These are phyloP conservation scores for Boletus subluridellus DNA, from an alignment of 1,284 basidiomycete species.

Conservation along the genomic window DNA sequence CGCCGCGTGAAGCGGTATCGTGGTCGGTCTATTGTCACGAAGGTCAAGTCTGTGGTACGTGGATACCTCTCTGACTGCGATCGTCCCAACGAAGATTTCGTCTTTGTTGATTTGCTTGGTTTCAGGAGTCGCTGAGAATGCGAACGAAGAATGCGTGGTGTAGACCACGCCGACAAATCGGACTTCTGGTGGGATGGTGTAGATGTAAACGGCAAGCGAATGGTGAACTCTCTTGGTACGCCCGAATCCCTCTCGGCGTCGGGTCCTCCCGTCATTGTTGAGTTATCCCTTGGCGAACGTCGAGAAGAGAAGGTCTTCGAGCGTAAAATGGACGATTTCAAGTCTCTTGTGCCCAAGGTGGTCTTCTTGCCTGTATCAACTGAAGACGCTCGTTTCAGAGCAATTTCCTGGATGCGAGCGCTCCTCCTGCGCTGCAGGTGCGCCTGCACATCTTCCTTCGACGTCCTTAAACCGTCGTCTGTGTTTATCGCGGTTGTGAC, in stretches of 20 bases:
- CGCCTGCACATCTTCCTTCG: neutral
- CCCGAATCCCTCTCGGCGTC: neutral
- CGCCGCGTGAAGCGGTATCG: constrained; percentile 25
- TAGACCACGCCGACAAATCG: constrained; percentile 7
- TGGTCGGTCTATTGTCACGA: constrained; percentile 29
- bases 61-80: constrained; percentile 27
- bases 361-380: neutral
- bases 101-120: neutral
- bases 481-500: neutral
- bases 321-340: constrained; percentile 12
- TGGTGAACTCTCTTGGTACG: constrained; percentile 16
- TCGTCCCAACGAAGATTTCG: constrained; percentile 18
- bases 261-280: neutral
- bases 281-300: neutral
- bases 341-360: neutral
- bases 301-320: constrained; percentile 7
- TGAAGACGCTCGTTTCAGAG: constrained; percentile 16
- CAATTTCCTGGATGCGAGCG: constrained; percentile 24
- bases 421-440: constrained; percentile 24
- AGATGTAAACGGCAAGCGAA: constrained; percentile 28
- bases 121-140: constrained; percentile 29
- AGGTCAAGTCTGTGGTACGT: constrained; percentile 27
- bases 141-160: constrained; percentile 34
- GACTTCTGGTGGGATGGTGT: constrained; percentile 13
- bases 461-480: neutral